A percentile compares a stretch with the other conserved stretches of the same genome.
phyloP scores from a whole-genome alignment of 768 basidiomycete genomes.

The Lyophyllum atratum region DNA sequence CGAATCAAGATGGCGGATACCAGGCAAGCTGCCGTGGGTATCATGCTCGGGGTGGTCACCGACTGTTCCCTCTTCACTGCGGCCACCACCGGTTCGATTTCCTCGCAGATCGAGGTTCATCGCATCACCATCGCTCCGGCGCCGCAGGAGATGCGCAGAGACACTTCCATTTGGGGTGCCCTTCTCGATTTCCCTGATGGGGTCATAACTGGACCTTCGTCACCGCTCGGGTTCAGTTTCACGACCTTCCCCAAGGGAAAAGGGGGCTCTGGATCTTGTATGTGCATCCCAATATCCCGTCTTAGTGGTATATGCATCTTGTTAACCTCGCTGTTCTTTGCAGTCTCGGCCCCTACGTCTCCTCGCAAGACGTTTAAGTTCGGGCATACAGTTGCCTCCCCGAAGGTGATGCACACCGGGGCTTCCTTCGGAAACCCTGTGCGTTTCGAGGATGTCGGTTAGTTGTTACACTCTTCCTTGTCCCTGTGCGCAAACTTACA shows the following conservation, averaged over 20 bases:
- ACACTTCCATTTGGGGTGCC: constrained; percentile 7
- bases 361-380: neutral
- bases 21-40: constrained; percentile 5
- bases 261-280: neutral
- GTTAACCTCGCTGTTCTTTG: neutral
- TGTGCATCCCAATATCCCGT: neutral
- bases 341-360: neutral
- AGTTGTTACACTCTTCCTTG: neutral
- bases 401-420: neutral
- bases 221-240: constrained; percentile 1
- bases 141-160: constrained; percentile 6
- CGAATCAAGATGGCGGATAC: neutral
- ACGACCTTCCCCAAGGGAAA: neutral
- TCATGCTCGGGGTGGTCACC: constrained; percentile 10
- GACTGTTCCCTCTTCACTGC: constrained; percentile 1
- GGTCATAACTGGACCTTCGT: constrained; percentile 1
- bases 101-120: neutral
- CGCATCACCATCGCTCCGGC: neutral
- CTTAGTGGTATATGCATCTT: neutral
- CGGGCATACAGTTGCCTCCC: neutral
- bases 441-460: neutral
- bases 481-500: neutral
- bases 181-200: constrained; percentile 2
- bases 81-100: neutral
- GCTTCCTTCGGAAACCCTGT: neutral